Evolutionary conservation across 495 filamentous ascomycete species (phyloP), one percentile per base, ranked within the genome.

Genomic region (Penicillium paradoxum): DNA sequence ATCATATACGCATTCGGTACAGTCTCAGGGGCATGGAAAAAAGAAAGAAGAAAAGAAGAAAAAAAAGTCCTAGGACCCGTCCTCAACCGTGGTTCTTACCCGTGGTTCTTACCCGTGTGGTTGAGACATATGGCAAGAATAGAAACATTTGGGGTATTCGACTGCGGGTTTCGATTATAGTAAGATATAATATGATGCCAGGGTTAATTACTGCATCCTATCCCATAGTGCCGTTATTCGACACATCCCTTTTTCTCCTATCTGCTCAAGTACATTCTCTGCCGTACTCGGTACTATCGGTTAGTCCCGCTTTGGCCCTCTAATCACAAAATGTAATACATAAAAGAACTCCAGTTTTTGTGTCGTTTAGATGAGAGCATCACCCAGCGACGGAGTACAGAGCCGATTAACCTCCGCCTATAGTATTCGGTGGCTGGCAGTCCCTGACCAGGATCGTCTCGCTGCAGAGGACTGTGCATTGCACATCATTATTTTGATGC

Each of bases 401-500:
- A 51, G 38, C 43, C 51, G 51, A 51, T 32, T 47, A 41, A 40
- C 34, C 42, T 46, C 54, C 49, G 49, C 21, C 19, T 17, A 27
- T 25, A 37, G 32, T 18, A 42, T 14, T 22, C 53, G n/a, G 45
- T 29, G 21, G 39, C 38, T 49, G 53, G 43, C 10, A 17, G 45
- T 38, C 34, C 21, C 46, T 49, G 34, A 22, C 22, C 14, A 37
- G 24, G 52, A 55, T 54, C 52, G 32, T 51, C 51, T 51, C 9
- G 4, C 24, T 36, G 42, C n/a, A n/a, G n/a, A 42, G 55, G 46
- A 57, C 58, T 51, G 51, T 61, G 51, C 51, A 58, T 51, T 51
- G 54, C 51, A 55, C 38, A 60, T 60, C 57, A 29, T 64, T 29
- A 64, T 57, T 59, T 59, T 11, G 38, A 32, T 18, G 22, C 34